These are phyloP conservation scores for Amoebophrya sp. DNA, from an alignment of 169 alveolate species.

Conservation along the genomic window DNA sequence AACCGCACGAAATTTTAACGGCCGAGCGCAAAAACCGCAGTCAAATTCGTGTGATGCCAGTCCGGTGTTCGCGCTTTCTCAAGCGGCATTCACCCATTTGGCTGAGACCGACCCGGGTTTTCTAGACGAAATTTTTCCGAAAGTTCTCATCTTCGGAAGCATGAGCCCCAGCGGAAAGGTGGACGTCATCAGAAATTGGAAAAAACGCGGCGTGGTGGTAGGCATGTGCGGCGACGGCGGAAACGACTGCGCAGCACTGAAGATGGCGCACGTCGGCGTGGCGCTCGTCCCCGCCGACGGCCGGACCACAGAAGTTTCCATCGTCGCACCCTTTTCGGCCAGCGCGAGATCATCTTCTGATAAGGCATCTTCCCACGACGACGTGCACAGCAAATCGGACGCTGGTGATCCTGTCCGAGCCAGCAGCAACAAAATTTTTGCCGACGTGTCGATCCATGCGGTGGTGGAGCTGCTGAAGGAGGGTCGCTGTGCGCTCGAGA, in stretches of 20 bases:
- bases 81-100: background rate
- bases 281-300: slow-evolving; percentile 38
- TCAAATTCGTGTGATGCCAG: background rate
- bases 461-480: slow-evolving; percentile 54
- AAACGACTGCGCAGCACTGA: slow-evolving; percentile 25
- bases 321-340: slow-evolving; percentile 29
- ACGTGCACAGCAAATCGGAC: no score
- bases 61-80: background rate
- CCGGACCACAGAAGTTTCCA: background rate
- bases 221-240: slow-evolving; percentile 52
- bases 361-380: no score
- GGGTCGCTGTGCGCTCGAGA: slow-evolving; percentile 73
- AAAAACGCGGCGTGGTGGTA: slow-evolving; percentile 29
- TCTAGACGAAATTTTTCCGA: background rate
- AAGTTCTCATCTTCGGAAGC: background rate
- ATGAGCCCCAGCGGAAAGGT: background rate
- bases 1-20: no score
- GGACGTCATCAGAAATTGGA: background rate
- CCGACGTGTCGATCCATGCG: background rate
- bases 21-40: no score
- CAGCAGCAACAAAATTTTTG: no score
- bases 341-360: no score
- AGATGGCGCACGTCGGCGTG: slow-evolving; percentile 23
- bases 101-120: background rate
- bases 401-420: no score